A percentile compares a stretch with the other conserved stretches of the same genome.
Conservation (phyloP, 2,329 filamentous ascomycete genomes). For the Neonectria sp. region DNA sequence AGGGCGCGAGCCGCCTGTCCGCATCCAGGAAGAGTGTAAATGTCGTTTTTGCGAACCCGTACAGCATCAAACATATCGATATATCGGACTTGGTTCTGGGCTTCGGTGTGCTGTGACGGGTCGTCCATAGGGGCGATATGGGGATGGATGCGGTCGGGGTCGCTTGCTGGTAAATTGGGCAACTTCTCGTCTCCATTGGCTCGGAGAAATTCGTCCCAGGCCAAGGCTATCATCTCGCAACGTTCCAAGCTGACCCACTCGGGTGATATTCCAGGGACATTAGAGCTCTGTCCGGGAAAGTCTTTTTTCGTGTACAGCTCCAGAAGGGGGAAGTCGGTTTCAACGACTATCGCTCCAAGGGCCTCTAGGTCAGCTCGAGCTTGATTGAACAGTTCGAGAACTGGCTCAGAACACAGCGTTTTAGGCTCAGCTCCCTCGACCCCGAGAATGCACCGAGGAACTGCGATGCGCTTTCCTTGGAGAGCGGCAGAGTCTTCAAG, state of each 20-base stretch:
- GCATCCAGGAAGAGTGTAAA: slow-evolving; percentile 23
- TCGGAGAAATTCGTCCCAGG: slow-evolving; percentile 24
- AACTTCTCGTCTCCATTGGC: slow-evolving; percentile 2
- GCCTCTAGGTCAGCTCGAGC: slow-evolving; percentile 55
- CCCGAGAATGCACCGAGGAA: slow-evolving; percentile 31
- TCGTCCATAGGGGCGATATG: slow-evolving; percentile 24
- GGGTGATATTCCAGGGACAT: slow-evolving; percentile 16
- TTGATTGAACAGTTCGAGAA: slow-evolving; percentile 48
- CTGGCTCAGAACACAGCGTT: slow-evolving; percentile 34
- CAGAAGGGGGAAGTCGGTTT: slow-evolving; percentile 48
- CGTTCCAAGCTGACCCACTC: slow-evolving; percentile 30
- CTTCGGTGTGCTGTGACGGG: slow-evolving; percentile 13
- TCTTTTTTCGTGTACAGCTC: slow-evolving; percentile 33
- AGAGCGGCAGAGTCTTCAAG: slow-evolving; percentile 17
- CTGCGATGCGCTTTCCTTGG: slow-evolving; percentile 22
- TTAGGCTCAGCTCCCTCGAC: slow-evolving; percentile 20
- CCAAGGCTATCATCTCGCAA: slow-evolving; percentile 29
- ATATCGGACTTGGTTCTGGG: slow-evolving; percentile 29
- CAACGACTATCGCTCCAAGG: slow-evolving; percentile 59
- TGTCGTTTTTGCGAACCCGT: not conserved
- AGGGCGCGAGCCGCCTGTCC: slow-evolving; percentile 50
- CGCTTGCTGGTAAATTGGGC: not conserved
- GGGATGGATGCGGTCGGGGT: slow-evolving; percentile 21
- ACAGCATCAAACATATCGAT: slow-evolving; percentile 25
- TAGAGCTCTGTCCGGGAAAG: slow-evolving; percentile 28